Base-by-base conservation (phyloP, 2,329 filamentous ascomycete species). In the Tympanopsis confertula region DNA sequence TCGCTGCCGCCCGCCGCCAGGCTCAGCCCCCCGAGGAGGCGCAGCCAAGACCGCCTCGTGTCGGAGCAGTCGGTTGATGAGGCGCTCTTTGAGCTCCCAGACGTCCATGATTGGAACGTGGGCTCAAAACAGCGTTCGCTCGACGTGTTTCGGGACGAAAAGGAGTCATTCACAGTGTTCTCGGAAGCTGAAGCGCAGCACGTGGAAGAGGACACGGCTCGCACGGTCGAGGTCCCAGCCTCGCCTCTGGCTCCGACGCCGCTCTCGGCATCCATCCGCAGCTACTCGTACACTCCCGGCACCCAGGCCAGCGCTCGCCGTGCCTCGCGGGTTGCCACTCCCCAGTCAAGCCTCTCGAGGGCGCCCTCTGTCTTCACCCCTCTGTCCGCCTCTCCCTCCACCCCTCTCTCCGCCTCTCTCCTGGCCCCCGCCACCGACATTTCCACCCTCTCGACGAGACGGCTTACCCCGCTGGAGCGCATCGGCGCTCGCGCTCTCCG, bases 11-110 rank as follows among this genome's bases (percentile, higher is more conserved):
- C 49, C 5, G 45, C 45, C 5, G 55, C 54, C 36, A 45, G 44
- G 22, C 39, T 41, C 10, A 50, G 45, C 14, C 47, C 50, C 26
- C 50, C 54, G 24, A 59, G 57, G 36, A 51, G 53, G 22, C 22
- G 22, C 22, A 26, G 22, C 22, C 66, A 69, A 10, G 54, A 54
- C 1, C 62, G 66, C 39, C 44, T 73, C 14, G 58, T 72, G 47
- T 76, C 71, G 0, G 71, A 76, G 42, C 70, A 74, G 42, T 74
- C 71, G 0, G 58, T 76, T 29, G 70, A 75, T 19, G 71, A 74
- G 40, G 69, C 63, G 0, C 55, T 77, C 15, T 52, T 58, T 19
- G 61, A 59, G 15, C 50, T 78, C 10, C 69, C 71, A 1, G 71
- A 75, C 35, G 52, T 68, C 28, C 63, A 64, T n/a, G 60, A 56